Evolutionary conservation across 1,284 basidiomycete species (phyloP), one percentile per base, ranked within the genome.

Genomic region (Cystobasidium slooffiae): DNA sequence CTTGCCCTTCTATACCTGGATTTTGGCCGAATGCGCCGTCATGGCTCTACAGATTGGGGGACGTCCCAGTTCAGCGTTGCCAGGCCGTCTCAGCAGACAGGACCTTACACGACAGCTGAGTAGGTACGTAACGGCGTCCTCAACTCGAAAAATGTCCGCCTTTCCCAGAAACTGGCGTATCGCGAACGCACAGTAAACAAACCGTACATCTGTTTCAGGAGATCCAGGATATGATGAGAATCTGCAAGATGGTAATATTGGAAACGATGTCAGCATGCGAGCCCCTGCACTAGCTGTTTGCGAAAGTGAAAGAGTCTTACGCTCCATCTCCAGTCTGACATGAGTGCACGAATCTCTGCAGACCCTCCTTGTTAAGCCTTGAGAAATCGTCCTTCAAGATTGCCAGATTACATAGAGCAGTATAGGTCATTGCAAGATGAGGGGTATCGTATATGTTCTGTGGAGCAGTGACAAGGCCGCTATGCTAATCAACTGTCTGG

Each of bases 341-440:
- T 14, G 86, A 82, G 8, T 84, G 83, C 3, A 97, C 79, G 76
- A 94, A 90, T 31, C 79, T 79, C 2, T 88, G 76, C 20, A 96
- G 82, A 0, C 89, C 91, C 1, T 82, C 51, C 56, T 88, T 85
- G 79, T 96, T 87, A 20, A 96, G 84, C 61, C 84, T 83, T 55
- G 85, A 82, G 77, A 93, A 89, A 77, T 92, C 88, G 78, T 94
- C 92, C n/a, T 90, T 86, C 7, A 97, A 86, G 75, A 96, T 89
- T 0, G 90, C 88, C 4, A 97, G 88, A 0, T 88, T 86, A 1
- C 94, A 83, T 3, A 97, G 81, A 0, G 93, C 92, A 0, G 93
- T 92, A 80, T 97, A 97, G 8, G 94, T 94, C 86, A 93, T 92
- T 73, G 95, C 93, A n/a, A 96, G 84, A 81, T 96, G 91, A 0